Conservation (phyloP, 768 basidiomycete genomes). For the Lentinula detonsa region DNA sequence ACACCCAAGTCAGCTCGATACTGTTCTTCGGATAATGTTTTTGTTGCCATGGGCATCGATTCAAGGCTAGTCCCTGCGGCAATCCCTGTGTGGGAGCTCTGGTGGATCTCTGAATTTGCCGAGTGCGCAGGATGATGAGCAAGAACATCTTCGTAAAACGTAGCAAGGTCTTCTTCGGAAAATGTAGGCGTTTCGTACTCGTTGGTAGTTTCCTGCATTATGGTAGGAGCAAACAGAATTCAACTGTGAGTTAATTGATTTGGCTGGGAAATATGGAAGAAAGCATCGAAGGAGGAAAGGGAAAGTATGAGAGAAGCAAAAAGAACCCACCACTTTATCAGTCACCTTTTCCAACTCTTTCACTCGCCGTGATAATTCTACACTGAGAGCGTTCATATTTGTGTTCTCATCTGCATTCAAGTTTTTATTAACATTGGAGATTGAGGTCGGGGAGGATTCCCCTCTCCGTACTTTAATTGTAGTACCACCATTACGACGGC, state of each 20-base stretch:
- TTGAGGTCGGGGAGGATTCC: too few relatives aligned
- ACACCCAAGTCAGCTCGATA: conserved; percentile 25
- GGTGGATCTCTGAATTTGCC: neutral
- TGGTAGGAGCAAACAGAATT: neutral
- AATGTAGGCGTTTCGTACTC: conserved; percentile 27
- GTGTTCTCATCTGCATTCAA: conserved; percentile 11
- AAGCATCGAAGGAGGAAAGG: too few relatives aligned
- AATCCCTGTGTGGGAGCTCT: neutral
- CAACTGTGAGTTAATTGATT: neutral
- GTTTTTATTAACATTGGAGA: too few relatives aligned
- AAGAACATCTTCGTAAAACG: conserved; percentile 40
- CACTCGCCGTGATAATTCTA: conserved; percentile 30
- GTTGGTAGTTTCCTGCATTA: conserved; percentile 18
- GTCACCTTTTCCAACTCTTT: conserved; percentile 29
- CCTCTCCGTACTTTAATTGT: too few relatives aligned
- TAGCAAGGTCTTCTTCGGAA: conserved; percentile 35
- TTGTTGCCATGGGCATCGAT: neutral
- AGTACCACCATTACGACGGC: too few relatives aligned
- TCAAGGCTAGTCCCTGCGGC: conserved; percentile 10
- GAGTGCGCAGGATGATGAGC: conserved; percentile 14
- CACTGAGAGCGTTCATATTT: conserved; percentile 3
- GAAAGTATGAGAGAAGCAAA: neutral
- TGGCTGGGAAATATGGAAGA: too few relatives aligned
- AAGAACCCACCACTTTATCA: conserved; percentile 23
- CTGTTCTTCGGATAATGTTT: conserved; percentile 6